Base-by-base conservation (phyloP, 2,329 filamentous ascomycete genomes). In the Xylariomycetidae sp. region DNA sequence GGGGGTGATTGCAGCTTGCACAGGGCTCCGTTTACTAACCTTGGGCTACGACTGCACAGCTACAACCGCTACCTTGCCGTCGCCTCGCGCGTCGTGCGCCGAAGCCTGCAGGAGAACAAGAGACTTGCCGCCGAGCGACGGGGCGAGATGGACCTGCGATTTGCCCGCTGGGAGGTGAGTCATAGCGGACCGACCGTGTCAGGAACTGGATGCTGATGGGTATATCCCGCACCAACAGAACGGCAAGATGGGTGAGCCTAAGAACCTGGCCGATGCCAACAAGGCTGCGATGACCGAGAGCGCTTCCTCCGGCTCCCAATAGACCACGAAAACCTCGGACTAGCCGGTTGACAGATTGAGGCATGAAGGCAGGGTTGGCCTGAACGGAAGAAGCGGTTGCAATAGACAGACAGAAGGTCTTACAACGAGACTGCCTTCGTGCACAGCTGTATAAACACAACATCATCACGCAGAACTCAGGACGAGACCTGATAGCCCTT, bases 21-120 rank as follows among this genome's bases (percentile, higher is more conserved):
- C 13, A 15, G 13, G 6, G 15, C 7, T 29, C 10, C 29, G 30
- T 30, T 43, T 44, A 51, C 65, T 65, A 58, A 65, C 56, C 18
- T 15, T 40, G 35, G 37, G 20, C 45, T 36, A 37, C 37, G 27
- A 39, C 34, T 44, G 48, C 47, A 61, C 64, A 98, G 92, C 72
- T 98, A 98, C 86, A 98, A 98, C 83, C 92, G 89, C 73, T 96
- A 95, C 82, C 82, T 98, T 63, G 81, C 89, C 60, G 79, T 98
- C 70, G 88, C 92, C 59, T 80, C 89, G 67, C 88, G 89, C 67
- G 85, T 86, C 60, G 85, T 98, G 64, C 92, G 93, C 72, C 85
- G 87, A 64, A 94, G 88, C 64, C 76, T 98, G 65, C 95, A 96
- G 77, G 92, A 98, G 60, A 86, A 92, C 38, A 83, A 88, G 73